A percentile compares a stretch with the other conserved stretches of the same genome.
These are phyloP conservation scores for Lignosus rhinocerotis DNA, from an alignment of 1,284 basidiomycete species.

Conservation along the genomic window DNA sequence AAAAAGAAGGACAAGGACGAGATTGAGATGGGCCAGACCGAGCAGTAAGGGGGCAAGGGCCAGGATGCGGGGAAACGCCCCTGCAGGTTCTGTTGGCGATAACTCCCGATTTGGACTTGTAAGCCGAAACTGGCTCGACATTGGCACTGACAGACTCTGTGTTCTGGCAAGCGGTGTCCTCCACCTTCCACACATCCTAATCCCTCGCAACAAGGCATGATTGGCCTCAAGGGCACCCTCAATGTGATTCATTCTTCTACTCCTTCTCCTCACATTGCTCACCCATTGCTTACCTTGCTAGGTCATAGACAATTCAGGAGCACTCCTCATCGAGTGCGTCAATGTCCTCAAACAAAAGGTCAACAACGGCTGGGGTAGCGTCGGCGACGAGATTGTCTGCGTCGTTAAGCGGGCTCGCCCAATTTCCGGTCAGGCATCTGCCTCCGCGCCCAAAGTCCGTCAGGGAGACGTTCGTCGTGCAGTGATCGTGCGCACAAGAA, in stretches of 20 bases:
- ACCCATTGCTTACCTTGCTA: conserved; percentile 32
- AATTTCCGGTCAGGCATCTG: conserved; percentile 60
- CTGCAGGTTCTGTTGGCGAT: not conserved
- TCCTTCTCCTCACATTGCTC: not conserved
- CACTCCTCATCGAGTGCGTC: conserved; percentile 93
- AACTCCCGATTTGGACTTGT: not conserved
- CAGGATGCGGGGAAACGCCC: not conserved
- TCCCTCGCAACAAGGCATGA: conserved; percentile 56
- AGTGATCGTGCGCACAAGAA: conserved; percentile 91
- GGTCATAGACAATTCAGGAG: conserved; percentile 99
- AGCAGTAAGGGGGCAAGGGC: not conserved
- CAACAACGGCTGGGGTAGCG: conserved; percentile 79
- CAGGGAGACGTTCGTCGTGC: conserved; percentile 93
- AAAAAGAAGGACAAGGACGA: not conserved
- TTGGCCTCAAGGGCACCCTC: conserved; percentile 89
- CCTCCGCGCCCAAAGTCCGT: conserved; percentile 81
- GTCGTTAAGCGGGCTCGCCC: conserved; percentile 94
- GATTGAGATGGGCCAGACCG: not conserved
- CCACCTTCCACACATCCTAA: conserved; percentile 1
- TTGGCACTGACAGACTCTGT: too few species aligned
- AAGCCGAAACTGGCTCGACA: not conserved
- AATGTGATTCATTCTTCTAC: conserved; percentile 53
- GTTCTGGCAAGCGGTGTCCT: not conserved
- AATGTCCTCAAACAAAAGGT: conserved; percentile 97
- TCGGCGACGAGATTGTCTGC: conserved; percentile 96